Base-by-base conservation (phyloP, 768 basidiomycete species). In the Guyanaporus albipodus region DNA sequence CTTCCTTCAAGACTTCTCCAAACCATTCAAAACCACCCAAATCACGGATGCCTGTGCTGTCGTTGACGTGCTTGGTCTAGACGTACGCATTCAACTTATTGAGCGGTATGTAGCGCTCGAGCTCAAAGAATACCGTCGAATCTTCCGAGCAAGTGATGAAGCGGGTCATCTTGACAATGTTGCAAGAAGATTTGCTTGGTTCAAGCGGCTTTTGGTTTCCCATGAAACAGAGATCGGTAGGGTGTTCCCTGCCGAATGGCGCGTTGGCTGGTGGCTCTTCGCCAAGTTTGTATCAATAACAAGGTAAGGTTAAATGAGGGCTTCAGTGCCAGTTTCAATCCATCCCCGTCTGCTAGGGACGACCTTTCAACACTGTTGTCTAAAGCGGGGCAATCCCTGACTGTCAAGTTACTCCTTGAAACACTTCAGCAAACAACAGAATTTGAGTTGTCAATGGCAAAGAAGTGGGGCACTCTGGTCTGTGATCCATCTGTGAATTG, bases 111-210 rank as follows among this genome's bases (percentile, higher is more conserved):
- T 91, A 18, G 80, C 86, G 9, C 76, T 94, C 14, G 91, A 96
- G 56, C 75, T 99, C 21, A 91, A 91, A 62, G 96, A 98, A 63
- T 99, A 98, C 63, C 84, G 93, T 10, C 85, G 93, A 18, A 94
- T 99, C 61, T 98, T 99, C 70, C 82, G 88, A 39, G 80, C 88
- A 7, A 84, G 83, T 6, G 93, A 96, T 53, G 96, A 98, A 67
- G 92, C 96, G 2, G 96, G 95, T 4, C 91, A 96, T 58, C 74
- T 99, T 37, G 96, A 99, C 70, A 99, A 99, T 54, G 76, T 96
- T 6, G 82, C 91, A 0, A 74, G 96, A 14, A 80, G 96, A 33
- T 98, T 91, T 56, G 91, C 93, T 4, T 99, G 94, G 93, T 98
- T 97, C 69, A 75, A 87, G 18, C 79, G 94, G 23, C 66, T 93